phyloP scores from a whole-genome alignment of 371 early-diverging fungal species.

The Antonospora locustae region DNA sequence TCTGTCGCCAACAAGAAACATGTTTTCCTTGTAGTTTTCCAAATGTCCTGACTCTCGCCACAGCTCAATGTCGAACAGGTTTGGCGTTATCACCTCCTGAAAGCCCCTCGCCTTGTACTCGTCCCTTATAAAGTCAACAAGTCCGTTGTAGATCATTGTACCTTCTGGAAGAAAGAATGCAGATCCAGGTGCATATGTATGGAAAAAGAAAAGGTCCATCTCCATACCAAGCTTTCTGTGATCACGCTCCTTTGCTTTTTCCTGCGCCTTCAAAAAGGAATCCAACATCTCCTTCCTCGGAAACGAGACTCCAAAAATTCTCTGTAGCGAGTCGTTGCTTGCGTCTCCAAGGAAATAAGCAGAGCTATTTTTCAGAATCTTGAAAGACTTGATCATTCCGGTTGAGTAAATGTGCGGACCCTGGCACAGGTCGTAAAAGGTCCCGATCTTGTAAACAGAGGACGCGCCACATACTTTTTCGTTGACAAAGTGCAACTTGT shows the following conservation, averaged over 20 bases:
- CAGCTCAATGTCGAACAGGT: conserved; percentile 77
- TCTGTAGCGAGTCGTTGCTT: conserved; percentile 83
- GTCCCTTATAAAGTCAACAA: conserved; percentile 73
- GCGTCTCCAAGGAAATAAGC: conserved; percentile 93
- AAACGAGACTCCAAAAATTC: conserved; percentile 95
- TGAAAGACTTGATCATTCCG: conserved; percentile 76
- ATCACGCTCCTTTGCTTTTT: conserved; percentile 86
- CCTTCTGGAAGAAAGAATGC: conserved; percentile 92
- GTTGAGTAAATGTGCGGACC: conserved; percentile 94
- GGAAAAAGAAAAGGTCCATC: conserved; percentile 83
- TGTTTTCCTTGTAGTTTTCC: conserved; percentile 91
- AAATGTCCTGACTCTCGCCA: conserved; percentile 97
- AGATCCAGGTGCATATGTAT: conserved; percentile 81
- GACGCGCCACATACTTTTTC: conserved; percentile 76
- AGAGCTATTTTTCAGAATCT: conserved; percentile 73
- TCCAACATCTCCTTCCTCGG: conserved; percentile 82
- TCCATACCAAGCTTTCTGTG: conserved; percentile 82
- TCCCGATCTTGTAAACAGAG: conserved; percentile 91
- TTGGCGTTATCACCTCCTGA: conserved; percentile 85
- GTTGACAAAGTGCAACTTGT: conserved; percentile 77
- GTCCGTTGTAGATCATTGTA: conserved; percentile 75
- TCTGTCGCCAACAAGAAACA: conserved; percentile 61
- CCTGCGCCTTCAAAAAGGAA: conserved; percentile 75
- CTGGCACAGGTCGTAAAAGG: conserved; percentile 88
- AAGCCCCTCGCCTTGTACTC: conserved; percentile 76